Evolutionary conservation across 1,284 basidiomycete genomes (phyloP).

Genomic region (Irpex sp.): DNA sequence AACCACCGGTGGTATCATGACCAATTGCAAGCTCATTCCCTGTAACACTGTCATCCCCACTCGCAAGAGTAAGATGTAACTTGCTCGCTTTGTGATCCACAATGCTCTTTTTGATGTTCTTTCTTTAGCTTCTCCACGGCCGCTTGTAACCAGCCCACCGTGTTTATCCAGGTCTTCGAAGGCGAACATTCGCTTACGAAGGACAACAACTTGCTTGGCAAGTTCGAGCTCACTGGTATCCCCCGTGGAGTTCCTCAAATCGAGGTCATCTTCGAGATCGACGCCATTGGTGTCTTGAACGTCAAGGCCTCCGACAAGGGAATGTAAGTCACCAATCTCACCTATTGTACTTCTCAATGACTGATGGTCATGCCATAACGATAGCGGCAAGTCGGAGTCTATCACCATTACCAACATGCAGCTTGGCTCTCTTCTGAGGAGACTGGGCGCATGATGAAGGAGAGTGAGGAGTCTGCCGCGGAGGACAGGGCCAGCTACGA

Average conservation of each 20-base stretch:
- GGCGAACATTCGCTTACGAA: conserved; percentile 96
- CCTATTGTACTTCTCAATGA: not conserved
- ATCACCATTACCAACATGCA: conserved; percentile 92
- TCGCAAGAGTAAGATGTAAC: conserved; percentile 94
- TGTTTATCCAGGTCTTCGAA: conserved; percentile 93
- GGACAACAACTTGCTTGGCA: conserved; percentile 98
- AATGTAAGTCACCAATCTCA: conserved; percentile 62
- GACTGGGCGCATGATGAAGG: conserved; percentile 92
- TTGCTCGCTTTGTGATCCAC: conserved; percentile 13
- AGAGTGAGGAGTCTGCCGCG: conserved; percentile 91
- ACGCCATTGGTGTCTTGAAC: conserved; percentile 93
- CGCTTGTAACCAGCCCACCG: conserved; percentile 94
- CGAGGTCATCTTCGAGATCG: conserved; percentile 93
- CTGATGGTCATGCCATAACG: conserved; percentile 17
- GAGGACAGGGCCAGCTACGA: conserved; percentile 91
- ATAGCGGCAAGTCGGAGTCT: conserved; percentile 86
- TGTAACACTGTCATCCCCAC: conserved; percentile 99
- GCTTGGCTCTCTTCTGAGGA: conserved; percentile 88
- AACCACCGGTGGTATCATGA: conserved; percentile 98
- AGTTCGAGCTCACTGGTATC: conserved; percentile 94
- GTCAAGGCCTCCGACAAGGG: conserved; percentile 92
- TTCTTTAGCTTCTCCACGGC: conserved; percentile 85
- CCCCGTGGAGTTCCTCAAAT: conserved; percentile 96
- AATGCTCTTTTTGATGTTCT: not conserved
- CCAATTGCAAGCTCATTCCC: conserved; percentile 94